A percentile compares a stretch with the other conserved stretches of the same genome.
These are phyloP conservation scores for Naegleria lovaniensis DNA, from an alignment of 208 protist species.

Conservation along the genomic window DNA sequence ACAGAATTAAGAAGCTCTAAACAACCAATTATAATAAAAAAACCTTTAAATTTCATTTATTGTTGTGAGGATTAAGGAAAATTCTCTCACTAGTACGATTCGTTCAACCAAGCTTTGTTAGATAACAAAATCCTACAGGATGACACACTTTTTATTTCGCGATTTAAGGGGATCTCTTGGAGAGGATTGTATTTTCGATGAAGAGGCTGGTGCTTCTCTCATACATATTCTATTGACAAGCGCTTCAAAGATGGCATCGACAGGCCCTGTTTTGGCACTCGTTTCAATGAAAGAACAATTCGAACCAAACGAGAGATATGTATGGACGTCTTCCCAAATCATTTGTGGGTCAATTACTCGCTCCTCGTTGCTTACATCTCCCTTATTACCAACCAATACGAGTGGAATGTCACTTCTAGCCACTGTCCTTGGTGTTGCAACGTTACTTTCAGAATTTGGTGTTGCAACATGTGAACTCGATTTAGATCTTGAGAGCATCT, in stretches of 20 bases:
- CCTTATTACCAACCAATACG: neutral
- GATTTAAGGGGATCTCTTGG: neutral
- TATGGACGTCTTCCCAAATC: neutral
- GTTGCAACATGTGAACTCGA: neutral
- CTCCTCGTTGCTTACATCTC: neutral
- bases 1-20: slow-evolving; percentile 2
- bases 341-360: neutral
- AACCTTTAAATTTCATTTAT: neutral
- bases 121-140: too few species aligned
- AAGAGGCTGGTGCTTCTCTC: neutral
- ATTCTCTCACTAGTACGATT: too few species aligned
- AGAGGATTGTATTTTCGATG: neutral
- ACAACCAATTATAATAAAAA: neutral
- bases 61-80: too few species aligned
- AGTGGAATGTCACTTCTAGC: neutral
- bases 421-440: neutral
- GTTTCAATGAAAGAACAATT: neutral
- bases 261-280: neutral
- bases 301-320: neutral
- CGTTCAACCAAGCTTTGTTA: too few species aligned
- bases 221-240: neutral
- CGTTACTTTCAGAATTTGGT: neutral
- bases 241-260: neutral
- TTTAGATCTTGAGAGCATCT: neutral
- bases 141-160: neutral